Conservation (phyloP, 169 alveolate species). For the Besnoitia besnoiti region DNA sequence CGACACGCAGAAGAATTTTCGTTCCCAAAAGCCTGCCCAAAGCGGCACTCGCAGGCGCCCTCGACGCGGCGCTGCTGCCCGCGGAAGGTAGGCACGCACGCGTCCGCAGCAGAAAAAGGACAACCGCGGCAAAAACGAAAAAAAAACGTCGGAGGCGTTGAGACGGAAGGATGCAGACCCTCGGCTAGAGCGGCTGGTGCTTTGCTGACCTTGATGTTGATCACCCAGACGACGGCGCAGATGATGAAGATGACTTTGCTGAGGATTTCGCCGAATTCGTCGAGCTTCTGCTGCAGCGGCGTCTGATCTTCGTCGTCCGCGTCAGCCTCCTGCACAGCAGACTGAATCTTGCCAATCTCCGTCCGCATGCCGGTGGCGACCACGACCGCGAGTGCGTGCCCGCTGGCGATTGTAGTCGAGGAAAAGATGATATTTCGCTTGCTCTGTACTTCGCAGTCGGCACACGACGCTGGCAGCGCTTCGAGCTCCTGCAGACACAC, state of each 20-base stretch:
- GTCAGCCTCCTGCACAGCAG: conserved; percentile 95
- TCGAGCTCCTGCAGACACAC: conserved; percentile 70
- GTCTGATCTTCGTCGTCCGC: conserved; percentile 93
- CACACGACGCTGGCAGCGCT: conserved; percentile 73
- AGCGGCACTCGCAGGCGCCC: too few relatives aligned
- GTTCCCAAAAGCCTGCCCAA: background rate
- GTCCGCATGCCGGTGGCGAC: conserved; percentile 97
- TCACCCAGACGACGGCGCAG: conserved; percentile 96
- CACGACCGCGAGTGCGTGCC: conserved; percentile 94
- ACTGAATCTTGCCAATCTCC: conserved; percentile 97
- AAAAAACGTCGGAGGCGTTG: too few relatives aligned
- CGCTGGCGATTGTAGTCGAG: conserved; percentile 93
- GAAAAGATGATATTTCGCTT: conserved; percentile 87
- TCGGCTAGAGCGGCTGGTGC: too few relatives aligned
- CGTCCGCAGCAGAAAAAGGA: too few relatives aligned
- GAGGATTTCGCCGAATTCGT: conserved; percentile 94
- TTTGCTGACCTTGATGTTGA: conserved; percentile 85
- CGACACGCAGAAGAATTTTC: conserved; percentile 1
- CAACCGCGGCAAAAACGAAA: too few relatives aligned
- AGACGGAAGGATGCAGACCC: too few relatives aligned
- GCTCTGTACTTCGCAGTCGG: conserved; percentile 83
- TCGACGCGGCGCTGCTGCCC: too few relatives aligned
- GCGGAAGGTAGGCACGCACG: too few relatives aligned
- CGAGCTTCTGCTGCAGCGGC: conserved; percentile 96
- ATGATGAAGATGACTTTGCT: conserved; percentile 91